phyloP scores from a whole-genome alignment of 2,329 filamentous ascomycete species.

The Colletotrichum filicis region DNA sequence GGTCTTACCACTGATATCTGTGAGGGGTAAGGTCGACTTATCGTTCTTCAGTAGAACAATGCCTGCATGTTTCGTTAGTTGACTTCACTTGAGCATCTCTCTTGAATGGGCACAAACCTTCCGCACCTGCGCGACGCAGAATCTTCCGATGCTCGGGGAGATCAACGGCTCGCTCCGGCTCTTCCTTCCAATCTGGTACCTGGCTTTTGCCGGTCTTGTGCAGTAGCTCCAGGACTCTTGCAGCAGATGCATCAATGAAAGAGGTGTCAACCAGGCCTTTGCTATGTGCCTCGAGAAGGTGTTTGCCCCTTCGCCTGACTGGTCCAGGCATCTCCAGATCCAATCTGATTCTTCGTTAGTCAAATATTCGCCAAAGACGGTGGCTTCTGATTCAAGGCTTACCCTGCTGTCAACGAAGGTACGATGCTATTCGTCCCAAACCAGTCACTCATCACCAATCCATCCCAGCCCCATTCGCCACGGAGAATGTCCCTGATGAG shows the following conservation, averaged over 20 bases:
- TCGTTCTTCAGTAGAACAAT: not conserved
- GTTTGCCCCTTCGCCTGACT: not conserved
- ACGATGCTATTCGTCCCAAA: slow-evolving; percentile 48
- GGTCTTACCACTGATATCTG: not conserved
- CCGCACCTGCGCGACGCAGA: no score
- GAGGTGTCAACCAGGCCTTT: not conserved
- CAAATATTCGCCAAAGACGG: slow-evolving; percentile 43
- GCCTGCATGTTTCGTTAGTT: not conserved
- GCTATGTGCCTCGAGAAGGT: not conserved
- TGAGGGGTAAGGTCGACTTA: not conserved
- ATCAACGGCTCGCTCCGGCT: no score
- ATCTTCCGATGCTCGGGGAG: no score
- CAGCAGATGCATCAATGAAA: slow-evolving; percentile 9
- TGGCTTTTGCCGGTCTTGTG: no score
- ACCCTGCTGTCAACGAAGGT: not conserved
- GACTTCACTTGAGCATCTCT: not conserved
- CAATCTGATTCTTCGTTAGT: slow-evolving; percentile 33
- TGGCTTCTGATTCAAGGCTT: not conserved
- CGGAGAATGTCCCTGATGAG: slow-evolving; percentile 52
- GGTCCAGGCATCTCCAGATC: slow-evolving; percentile 51
- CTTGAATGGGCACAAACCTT: not conserved
- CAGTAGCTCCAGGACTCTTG: no score
- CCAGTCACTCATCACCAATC: slow-evolving; percentile 60
- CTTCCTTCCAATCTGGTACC: no score
- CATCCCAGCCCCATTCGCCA: slow-evolving; percentile 57